phyloP scores from a whole-genome alignment of 129 eudicot genomes.

The Artemisia argyi region DNA sequence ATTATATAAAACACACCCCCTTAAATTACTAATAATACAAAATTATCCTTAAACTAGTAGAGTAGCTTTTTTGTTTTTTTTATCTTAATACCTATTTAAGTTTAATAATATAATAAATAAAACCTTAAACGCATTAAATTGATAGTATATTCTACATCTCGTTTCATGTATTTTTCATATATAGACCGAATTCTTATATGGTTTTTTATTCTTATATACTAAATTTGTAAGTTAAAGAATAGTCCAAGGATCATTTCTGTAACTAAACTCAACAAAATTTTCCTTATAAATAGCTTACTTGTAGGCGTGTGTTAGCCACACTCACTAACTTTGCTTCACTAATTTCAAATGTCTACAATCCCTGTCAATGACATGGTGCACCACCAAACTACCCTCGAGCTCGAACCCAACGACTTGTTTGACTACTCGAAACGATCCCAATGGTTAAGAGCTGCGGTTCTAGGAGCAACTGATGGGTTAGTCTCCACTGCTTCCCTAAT shows the following conservation, averaged over 20 bases:
- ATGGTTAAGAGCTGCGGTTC: conserved; percentile 36
- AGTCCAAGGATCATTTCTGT: conserved; percentile 23
- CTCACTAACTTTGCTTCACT: conserved; percentile 21
- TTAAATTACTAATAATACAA: no score
- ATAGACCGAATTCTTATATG: not conserved
- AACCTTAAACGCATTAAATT: no score
- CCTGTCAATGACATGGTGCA: conserved; percentile 11
- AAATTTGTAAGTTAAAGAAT: conserved; percentile 13
- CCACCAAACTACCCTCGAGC: conserved; percentile 28
- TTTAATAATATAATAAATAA: no score
- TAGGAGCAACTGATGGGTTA: conserved; percentile 38
- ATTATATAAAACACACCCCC: no score
- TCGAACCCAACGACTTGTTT: conserved; percentile 22
- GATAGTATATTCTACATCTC: no score
- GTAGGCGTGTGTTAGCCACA: conserved; percentile 37
- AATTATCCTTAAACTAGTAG: no score
- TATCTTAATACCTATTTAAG: no score
- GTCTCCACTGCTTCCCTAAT: conserved; percentile 31
- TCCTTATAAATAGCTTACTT: conserved; percentile 31
- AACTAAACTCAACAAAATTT: conserved; percentile 11
- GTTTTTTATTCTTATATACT: not conserved
- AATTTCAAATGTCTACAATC: conserved; percentile 25
- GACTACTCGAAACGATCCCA: conserved; percentile 34
- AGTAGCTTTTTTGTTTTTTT: no score
- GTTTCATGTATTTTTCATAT: not conserved